Conservation (phyloP, 2,329 filamentous ascomycete species). For the Ascocoryne sarcoides region DNA sequence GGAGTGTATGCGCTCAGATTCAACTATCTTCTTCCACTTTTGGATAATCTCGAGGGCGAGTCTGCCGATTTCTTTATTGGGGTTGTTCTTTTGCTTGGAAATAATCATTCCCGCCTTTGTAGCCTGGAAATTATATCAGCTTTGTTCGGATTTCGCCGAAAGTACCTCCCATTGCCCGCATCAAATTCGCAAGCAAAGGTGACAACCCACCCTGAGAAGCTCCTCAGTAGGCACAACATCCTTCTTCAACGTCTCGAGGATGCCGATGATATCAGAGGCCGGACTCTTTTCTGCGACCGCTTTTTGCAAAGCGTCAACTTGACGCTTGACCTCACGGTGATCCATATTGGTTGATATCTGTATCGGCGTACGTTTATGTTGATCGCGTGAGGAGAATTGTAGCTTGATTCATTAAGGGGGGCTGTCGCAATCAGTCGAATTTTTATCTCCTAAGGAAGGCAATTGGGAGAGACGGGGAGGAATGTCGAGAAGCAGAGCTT, state of each 20-base stretch:
- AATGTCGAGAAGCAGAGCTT: too few relatives aligned
- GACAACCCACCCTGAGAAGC: constrained; percentile 68
- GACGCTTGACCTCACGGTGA: constrained; percentile 23
- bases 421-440: background rate
- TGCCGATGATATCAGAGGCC: constrained; percentile 57
- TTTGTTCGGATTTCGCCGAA: too few relatives aligned
- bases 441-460: too few relatives aligned
- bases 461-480: background rate
- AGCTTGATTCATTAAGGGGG: background rate
- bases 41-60: constrained; percentile 74
- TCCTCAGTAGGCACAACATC: constrained; percentile 82
- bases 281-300: constrained; percentile 69
- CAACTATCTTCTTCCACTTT: constrained; percentile 79
- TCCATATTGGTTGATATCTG: constrained; percentile 18
- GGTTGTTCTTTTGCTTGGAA: constrained; percentile 68
- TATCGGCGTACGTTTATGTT: too few relatives aligned
- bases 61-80: constrained; percentile 71
- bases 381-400: background rate
- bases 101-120: constrained; percentile 90
- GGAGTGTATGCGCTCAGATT: constrained; percentile 39
- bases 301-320: constrained; percentile 58
- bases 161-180: too few relatives aligned
- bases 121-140: constrained; percentile 36
- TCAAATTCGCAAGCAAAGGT: too few relatives aligned
- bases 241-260: constrained; percentile 72